Evolutionary conservation across 2,329 filamentous ascomycete genomes (phyloP).

Genomic region (Colletotrichum sp.): DNA sequence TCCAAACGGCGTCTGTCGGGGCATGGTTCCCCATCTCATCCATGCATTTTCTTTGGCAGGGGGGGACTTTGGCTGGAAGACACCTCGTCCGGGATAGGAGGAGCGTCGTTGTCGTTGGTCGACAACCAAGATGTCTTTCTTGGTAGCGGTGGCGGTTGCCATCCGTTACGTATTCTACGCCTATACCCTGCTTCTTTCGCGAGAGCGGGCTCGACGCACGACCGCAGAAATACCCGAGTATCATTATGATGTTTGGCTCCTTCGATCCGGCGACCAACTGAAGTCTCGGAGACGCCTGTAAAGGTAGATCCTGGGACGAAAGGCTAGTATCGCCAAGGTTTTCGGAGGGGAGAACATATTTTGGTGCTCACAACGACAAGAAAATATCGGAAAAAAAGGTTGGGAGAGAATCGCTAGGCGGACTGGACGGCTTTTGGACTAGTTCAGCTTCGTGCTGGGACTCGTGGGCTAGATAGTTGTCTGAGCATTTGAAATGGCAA

Average conservation of each 20-base stretch:
- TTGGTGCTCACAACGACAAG: constrained; percentile 19
- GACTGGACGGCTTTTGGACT: constrained; percentile 10
- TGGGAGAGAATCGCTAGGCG: constrained; percentile 20
- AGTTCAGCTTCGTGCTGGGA: neutral
- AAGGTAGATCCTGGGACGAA: neutral
- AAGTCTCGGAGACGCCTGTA: neutral
- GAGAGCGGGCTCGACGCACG: constrained; percentile 16
- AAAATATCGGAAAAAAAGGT: constrained; percentile 23
- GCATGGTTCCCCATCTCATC: constrained; percentile 3
- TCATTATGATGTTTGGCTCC: neutral
- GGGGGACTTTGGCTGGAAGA: constrained; percentile 7
- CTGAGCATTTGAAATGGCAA: constrained; percentile 15
- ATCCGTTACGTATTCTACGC: constrained; percentile 20
- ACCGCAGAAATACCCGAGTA: constrained; percentile 23
- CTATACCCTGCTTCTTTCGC: constrained; percentile 15
- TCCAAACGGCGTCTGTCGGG: constrained; percentile 20
- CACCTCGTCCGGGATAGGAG: constrained; percentile 15
- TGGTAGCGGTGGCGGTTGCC: constrained; percentile 8
- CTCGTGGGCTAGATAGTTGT: constrained; percentile 17
- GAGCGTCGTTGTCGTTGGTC: constrained; percentile 12
- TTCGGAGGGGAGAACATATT: neutral
- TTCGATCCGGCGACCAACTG: neutral
- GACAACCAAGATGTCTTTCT: constrained; percentile 13
- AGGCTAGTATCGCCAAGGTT: neutral
- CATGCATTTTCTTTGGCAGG: constrained; percentile 19